phyloP scores from a whole-genome alignment of 306 rosid species.

The Mimosa bimucronata region DNA sequence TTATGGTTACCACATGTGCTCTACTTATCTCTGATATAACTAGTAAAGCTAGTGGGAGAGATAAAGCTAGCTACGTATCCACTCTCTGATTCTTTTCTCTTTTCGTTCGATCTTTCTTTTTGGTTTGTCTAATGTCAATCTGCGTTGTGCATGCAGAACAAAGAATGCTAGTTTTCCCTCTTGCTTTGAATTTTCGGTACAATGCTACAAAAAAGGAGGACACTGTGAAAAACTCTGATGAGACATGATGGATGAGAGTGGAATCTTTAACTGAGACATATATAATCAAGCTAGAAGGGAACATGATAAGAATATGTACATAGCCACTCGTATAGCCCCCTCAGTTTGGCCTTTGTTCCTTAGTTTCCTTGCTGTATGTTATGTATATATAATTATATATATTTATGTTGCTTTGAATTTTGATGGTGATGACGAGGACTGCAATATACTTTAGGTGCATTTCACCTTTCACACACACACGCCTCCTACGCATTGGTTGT shows the following conservation, averaged over 20 bases:
- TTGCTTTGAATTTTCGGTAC: not conserved
- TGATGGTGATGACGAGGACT: conserved; percentile 15
- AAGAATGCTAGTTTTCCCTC: not conserved
- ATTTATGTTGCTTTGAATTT: not conserved
- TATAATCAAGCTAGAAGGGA: conserved; percentile 32
- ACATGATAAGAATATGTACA: conserved; percentile 46
- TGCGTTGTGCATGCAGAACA: not conserved
- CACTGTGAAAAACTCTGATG: conserved; percentile 29
- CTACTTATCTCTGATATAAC: not conserved
- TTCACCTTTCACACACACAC: not conserved
- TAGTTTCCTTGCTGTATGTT: not conserved
- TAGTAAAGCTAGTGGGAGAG: not conserved
- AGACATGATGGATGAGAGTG: conserved; percentile 43
- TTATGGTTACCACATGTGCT: not conserved
- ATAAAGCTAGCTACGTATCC: not conserved
- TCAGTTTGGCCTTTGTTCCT: conserved; percentile 1
- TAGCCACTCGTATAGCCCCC: conserved; percentile 9
- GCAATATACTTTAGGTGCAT: not conserved
- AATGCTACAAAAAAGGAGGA: not conserved
- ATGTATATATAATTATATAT: too few relatives aligned
- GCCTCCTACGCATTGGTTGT: not conserved
- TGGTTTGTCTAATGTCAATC: not conserved
- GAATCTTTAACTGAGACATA: conserved; percentile 36
- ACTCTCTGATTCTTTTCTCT: not conserved
- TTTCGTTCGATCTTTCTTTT: not conserved